Percentiles rank a stretch among this genome's conserved stretches.
These are phyloP conservation scores for Apiospora malaysiana DNA, from an alignment of 2,329 filamentous ascomycete genomes.

Conservation along the genomic window DNA sequence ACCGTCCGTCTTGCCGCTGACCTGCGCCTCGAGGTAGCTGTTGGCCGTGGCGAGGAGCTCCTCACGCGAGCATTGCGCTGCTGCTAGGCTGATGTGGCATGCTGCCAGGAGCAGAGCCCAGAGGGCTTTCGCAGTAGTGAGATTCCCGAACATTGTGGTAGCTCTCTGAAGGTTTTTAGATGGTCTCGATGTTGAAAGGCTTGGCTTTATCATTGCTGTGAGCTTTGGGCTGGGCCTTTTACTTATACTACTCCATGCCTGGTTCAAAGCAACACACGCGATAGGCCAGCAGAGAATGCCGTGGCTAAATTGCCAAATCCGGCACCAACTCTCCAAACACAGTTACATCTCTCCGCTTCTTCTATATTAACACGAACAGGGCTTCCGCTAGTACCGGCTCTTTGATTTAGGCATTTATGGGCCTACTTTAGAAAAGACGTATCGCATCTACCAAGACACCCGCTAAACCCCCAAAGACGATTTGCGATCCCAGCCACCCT, in stretches of 20 bases:
- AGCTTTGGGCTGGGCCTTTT: background rate
- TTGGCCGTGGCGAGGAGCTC: slow-evolving; percentile 36
- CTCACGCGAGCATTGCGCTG: slow-evolving; percentile 37
- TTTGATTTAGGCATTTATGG: slow-evolving; percentile 15
- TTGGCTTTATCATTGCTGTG: background rate
- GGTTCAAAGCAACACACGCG: background rate
- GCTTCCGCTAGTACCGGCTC: background rate
- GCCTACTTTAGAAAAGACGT: background rate
- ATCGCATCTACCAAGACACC: background rate
- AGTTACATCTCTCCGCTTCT: slow-evolving; percentile 15
- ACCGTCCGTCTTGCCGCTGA: slow-evolving; percentile 30
- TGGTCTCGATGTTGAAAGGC: background rate
- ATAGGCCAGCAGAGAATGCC: background rate
- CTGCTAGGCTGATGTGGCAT: background rate
- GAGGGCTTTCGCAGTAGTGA: slow-evolving; percentile 1
- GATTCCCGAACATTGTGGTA: background rate
- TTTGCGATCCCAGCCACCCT: slow-evolving; percentile 42
- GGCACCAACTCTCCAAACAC: background rate
- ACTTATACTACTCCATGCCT: background rate
- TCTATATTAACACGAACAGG: background rate
- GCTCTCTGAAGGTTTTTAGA: background rate
- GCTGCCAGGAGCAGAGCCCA: background rate
- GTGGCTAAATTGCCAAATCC: slow-evolving; percentile 6
- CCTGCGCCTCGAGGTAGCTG: slow-evolving; percentile 37
- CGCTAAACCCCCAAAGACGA: background rate